Evolutionary conservation across 2,329 filamentous ascomycete genomes (phyloP).

Genomic region (Rhynchosporium secalis): DNA sequence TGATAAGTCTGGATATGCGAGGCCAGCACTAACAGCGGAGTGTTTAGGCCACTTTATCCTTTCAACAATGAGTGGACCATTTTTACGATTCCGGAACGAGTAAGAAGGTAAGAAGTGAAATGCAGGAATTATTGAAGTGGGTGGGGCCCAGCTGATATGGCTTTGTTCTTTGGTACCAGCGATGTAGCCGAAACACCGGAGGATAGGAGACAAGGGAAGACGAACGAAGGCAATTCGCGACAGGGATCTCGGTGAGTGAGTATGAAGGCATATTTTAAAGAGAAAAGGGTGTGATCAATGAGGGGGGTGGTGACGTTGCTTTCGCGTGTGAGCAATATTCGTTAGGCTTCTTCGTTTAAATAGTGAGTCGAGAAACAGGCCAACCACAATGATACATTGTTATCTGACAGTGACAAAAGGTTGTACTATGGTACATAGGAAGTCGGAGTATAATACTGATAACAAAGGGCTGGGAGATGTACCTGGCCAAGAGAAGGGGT

Average conservation of each 20-base stretch:
- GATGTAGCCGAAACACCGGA: neutral
- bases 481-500: no score
- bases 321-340: neutral
- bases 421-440: neutral
- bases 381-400: neutral
- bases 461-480: no score
- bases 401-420: neutral
- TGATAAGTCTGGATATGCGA: neutral
- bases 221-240: neutral
- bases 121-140: neutral
- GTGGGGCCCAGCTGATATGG: neutral
- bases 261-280: neutral
- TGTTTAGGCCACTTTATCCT: neutral
- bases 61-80: neutral
- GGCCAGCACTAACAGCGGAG: neutral
- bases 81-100: neutral
- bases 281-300: constrained; percentile 2
- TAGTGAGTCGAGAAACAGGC: neutral
- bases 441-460: no score
- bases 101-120: neutral
- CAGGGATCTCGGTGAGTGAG: constrained; percentile 7
- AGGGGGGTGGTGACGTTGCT: neutral
- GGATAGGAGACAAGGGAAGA: neutral
- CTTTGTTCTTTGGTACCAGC: neutral
- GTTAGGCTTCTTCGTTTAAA: neutral